A percentile compares a stretch with the other conserved stretches of the same genome.
phyloP scores from a whole-genome alignment of 768 basidiomycete species.

The Auriculariales sp. region DNA sequence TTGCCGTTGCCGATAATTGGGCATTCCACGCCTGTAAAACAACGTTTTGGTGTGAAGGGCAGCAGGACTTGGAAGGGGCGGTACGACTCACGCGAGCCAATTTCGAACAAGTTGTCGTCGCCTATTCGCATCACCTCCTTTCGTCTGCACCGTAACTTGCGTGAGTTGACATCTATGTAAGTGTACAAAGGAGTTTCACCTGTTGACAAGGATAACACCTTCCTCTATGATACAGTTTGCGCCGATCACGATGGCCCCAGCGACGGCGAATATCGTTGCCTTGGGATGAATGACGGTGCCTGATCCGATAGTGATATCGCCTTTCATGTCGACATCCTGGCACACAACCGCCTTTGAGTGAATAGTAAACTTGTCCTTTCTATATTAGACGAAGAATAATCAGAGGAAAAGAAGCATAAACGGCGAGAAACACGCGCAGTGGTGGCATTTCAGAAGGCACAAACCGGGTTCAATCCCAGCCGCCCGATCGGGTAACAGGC shows the following conservation, averaged over 20 bases:
- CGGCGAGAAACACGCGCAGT: too few relatives aligned
- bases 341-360: slow-evolving; percentile 85
- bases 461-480: too few relatives aligned
- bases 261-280: slow-evolving; percentile 82
- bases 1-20: slow-evolving; percentile 76
- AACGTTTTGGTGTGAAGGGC: background rate
- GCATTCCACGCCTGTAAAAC: slow-evolving; percentile 60
- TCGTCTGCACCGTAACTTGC: slow-evolving; percentile 21
- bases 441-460: too few relatives aligned
- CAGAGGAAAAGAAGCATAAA: too few relatives aligned
- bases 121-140: slow-evolving; percentile 90
- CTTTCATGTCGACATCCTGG: slow-evolving; percentile 88
- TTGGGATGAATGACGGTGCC: slow-evolving; percentile 88
- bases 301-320: slow-evolving; percentile 84
- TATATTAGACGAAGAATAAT: too few relatives aligned
- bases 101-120: slow-evolving; percentile 87
- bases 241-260: slow-evolving; percentile 84
- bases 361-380: slow-evolving; percentile 79
- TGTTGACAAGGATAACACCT: slow-evolving; percentile 76
- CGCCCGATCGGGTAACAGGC: too few relatives aligned
- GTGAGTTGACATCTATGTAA: background rate
- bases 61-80: background rate
- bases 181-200: slow-evolving; percentile 23
- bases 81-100: slow-evolving; percentile 65
- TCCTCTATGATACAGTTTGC: slow-evolving; percentile 86